A percentile compares a stretch with the other conserved stretches of the same genome.
Evolutionary conservation across 495 filamentous ascomycete genomes (phyloP).

Genomic region (Penicillium alfredii): DNA sequence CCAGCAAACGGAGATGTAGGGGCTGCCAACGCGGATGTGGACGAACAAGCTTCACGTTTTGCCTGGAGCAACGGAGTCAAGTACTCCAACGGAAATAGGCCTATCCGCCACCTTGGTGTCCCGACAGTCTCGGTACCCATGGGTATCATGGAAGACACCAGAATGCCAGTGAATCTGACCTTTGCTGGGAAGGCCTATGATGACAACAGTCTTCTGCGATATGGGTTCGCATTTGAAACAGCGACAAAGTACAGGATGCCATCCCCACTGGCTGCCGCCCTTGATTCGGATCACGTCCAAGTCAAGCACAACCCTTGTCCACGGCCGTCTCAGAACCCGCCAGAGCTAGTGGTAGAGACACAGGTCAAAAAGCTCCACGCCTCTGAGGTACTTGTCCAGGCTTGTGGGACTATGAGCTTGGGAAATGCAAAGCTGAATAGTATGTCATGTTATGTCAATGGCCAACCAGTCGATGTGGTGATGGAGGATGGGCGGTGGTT

Average conservation of each 20-base stretch:
- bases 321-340: not conserved
- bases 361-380: slow-evolving; percentile 17
- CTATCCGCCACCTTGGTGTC: slow-evolving; percentile 31
- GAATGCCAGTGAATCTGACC: slow-evolving; percentile 33
- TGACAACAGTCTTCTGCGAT: slow-evolving; percentile 24
- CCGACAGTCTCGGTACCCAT: slow-evolving; percentile 34
- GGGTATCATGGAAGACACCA: slow-evolving; percentile 33
- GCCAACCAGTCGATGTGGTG: slow-evolving; percentile 14
- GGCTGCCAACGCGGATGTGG: slow-evolving; percentile 23
- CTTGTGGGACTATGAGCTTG: slow-evolving; percentile 12
- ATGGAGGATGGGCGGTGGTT: slow-evolving; percentile 15
- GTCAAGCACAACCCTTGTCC: not conserved
- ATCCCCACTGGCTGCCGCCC: slow-evolving; percentile 18
- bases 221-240: slow-evolving; percentile 29
- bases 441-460: slow-evolving; percentile 25
- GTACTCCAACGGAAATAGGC: slow-evolving; percentile 33
- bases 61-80: slow-evolving; percentile 34
- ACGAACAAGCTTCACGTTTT: slow-evolving; percentile 19
- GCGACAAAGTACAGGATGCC: slow-evolving; percentile 19
- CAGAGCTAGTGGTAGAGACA: slow-evolving; percentile 14
- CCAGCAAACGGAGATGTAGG: slow-evolving; percentile 31
- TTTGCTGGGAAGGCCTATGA: slow-evolving; percentile 33
- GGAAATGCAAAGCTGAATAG: slow-evolving; percentile 4
- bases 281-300: slow-evolving; percentile 24
- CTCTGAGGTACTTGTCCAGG: slow-evolving; percentile 14